Evolutionary conservation across 2,329 filamentous ascomycete genomes (phyloP).

Genomic region (Scytalidium sp.): DNA sequence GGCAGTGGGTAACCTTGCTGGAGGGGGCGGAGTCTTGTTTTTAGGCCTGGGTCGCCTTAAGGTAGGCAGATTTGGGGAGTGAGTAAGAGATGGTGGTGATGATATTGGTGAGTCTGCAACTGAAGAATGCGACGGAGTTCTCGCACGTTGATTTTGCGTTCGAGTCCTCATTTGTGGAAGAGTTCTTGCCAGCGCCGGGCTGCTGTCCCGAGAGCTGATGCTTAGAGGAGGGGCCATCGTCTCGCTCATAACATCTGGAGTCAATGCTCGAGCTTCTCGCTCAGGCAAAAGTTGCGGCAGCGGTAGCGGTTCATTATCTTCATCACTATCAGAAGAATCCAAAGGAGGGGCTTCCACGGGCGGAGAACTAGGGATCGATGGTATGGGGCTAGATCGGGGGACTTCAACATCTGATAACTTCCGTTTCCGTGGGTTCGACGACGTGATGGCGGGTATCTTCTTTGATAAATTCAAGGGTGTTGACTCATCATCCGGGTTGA

Average conservation of each 20-base stretch:
- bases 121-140: slow-evolving; percentile 21
- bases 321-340: neutral
- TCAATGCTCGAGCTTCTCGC: slow-evolving; percentile 18
- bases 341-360: neutral
- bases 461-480: slow-evolving; percentile 58
- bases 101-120: slow-evolving; percentile 37
- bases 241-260: slow-evolving; percentile 25
- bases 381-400: slow-evolving; percentile 20
- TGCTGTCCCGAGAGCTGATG: slow-evolving; percentile 14
- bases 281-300: slow-evolving; percentile 13
- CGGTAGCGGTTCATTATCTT: slow-evolving; percentile 14
- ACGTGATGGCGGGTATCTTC: slow-evolving; percentile 31
- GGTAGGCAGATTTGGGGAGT: slow-evolving; percentile 52
- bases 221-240: slow-evolving; percentile 31
- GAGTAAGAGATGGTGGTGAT: slow-evolving; percentile 63
- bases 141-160: slow-evolving; percentile 8
- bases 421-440: slow-evolving; percentile 47
- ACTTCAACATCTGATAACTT: slow-evolving; percentile 37
- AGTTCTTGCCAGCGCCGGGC: slow-evolving; percentile 16
- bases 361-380: neutral
- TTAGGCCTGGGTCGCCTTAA: slow-evolving; percentile 11
- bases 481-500: slow-evolving; percentile 63
- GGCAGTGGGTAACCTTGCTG: slow-evolving; percentile 28
- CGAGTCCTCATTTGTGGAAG: slow-evolving; percentile 1
- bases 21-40: slow-evolving; percentile 15